Evolutionary conservation across 2,329 filamentous ascomycete genomes (phyloP), one percentile per base, ranked within the genome.

Genomic region (Malbranchea zuffiana): DNA sequence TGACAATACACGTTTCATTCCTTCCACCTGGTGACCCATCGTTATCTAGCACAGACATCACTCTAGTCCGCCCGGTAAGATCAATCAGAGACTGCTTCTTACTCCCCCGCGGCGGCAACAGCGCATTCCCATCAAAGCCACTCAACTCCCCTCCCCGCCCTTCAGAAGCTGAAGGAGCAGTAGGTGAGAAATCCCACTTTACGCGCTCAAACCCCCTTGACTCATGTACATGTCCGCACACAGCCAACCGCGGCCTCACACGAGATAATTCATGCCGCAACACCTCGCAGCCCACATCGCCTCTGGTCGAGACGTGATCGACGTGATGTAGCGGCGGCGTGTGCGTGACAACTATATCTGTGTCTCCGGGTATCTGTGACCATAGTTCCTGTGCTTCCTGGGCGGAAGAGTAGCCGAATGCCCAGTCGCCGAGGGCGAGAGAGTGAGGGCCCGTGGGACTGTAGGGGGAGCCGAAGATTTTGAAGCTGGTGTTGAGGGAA

Each of bases 1-100:
- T 92, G 47, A 90, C 71, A 37, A 92, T 63, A 52, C 78, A 87
- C 1, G 82, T 90, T 61, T 88, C 80, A 42, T 54, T 64, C 47
- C 74, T 66, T 30, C 66, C 61, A n/a, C n/a, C n/a, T n/a, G n/a
- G n/a, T 8, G 36, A 21, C 4, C 41, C 39, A 44, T 59, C 55
- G 33, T 54, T 60, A n/a, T 53, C 50, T 21, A 60, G 53, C 43
- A 45, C 60, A 42, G 42, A 48, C 32, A 41, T 53, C n/a, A n/a
- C n/a, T n/a, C n/a, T n/a, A 45, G 44, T 61, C 47, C 54, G 49
- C 7, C 56, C 54, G 21, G 65, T 72, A 42, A 75, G 49, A 54
- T 76, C 67, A 24, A 75, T 56, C 18, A 69, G 50, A 47, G 61
- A 70, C 45, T 70, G 63, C 52, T 71, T 75, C 47, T 69, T 72